Percentiles rank a stretch among this genome's conserved stretches.
Evolutionary conservation across 192 early-diverging fungal genomes (phyloP).

Genomic region (Thamnidium elegans): DNA sequence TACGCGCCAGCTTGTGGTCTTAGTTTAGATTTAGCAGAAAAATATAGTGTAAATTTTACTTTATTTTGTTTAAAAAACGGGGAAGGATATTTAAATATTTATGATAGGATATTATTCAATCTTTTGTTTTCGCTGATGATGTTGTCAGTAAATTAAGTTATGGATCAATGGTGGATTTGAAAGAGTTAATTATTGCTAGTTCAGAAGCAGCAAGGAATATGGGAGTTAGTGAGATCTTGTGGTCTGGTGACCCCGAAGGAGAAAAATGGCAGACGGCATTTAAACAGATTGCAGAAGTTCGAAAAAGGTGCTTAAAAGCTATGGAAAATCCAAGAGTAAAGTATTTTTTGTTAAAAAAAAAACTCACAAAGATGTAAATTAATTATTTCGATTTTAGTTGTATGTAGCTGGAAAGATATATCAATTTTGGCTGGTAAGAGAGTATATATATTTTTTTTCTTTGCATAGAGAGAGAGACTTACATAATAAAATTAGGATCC

Average conservation of each 20-base stretch:
- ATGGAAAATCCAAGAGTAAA: constrained; percentile 44
- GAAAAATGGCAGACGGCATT: constrained; percentile 45
- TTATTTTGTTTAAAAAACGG: not conserved
- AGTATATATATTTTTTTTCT: too few relatives aligned
- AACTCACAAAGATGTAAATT: not conserved
- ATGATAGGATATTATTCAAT: constrained; percentile 42
- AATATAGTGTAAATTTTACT: constrained; percentile 33
- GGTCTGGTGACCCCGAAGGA: constrained; percentile 36
- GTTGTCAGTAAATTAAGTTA: constrained; percentile 55
- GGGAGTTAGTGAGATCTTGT: constrained; percentile 42
- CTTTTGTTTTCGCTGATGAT: constrained; percentile 54
- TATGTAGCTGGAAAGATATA: constrained; percentile 38
- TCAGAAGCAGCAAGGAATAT: constrained; percentile 46
- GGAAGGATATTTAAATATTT: too few relatives aligned
- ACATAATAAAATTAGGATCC: constrained; percentile 25
- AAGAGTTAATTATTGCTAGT: constrained; percentile 46
- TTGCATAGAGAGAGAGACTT: too few relatives aligned
- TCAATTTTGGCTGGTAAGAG: constrained; percentile 37
- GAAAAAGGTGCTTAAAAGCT: constrained; percentile 30
- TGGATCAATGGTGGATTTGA: constrained; percentile 56
- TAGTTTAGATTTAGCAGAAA: constrained; percentile 44
- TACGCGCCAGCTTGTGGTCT: constrained; percentile 51
- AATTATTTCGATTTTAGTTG: constrained; percentile 10
- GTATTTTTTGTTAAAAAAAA: not conserved
- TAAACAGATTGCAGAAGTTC: constrained; percentile 36